These are phyloP conservation scores for Ceratocystis lukuohia DNA, from an alignment of 2,329 filamentous ascomycete genomes.

Conservation along the genomic window DNA sequence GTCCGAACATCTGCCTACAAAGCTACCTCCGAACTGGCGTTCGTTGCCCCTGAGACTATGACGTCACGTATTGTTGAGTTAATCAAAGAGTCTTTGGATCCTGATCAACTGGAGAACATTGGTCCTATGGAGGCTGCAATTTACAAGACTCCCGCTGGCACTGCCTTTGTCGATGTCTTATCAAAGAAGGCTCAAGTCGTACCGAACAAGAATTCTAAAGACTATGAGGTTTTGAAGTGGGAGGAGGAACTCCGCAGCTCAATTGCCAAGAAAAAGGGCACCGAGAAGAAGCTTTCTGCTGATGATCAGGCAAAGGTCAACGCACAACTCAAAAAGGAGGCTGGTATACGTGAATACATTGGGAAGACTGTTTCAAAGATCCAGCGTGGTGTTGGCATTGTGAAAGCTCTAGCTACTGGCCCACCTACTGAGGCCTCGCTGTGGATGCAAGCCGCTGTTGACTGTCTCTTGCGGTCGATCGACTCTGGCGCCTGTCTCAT, in stretches of 20 bases:
- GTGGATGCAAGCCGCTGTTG: constrained; percentile 78
- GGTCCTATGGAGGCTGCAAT: constrained; percentile 86
- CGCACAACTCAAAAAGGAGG: constrained; percentile 77
- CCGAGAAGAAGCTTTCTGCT: constrained; percentile 75
- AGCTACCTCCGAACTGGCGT: constrained; percentile 80
- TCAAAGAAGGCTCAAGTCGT: constrained; percentile 63
- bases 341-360: constrained; percentile 62
- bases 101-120: constrained; percentile 53
- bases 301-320: constrained; percentile 88
- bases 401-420: constrained; percentile 66
- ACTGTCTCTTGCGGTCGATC: constrained; percentile 58
- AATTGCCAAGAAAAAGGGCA: constrained; percentile 83
- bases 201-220: constrained; percentile 80
- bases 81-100: constrained; percentile 60
- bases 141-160: constrained; percentile 78
- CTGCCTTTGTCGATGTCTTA: constrained; percentile 78
- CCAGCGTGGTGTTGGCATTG: constrained; percentile 71
- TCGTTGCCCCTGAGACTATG: constrained; percentile 76
- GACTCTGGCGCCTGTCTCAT: constrained; percentile 69
- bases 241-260: constrained; percentile 82
- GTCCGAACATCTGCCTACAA: constrained; percentile 62
- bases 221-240: constrained; percentile 95
- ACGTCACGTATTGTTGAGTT: constrained; percentile 62
- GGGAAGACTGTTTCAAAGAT: constrained; percentile 55
- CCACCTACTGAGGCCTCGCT: constrained; percentile 77